A percentile compares a stretch with the other conserved stretches of the same genome.
Conservation (phyloP, 2,329 filamentous ascomycete genomes). For the Colletotrichum sp. region DNA sequence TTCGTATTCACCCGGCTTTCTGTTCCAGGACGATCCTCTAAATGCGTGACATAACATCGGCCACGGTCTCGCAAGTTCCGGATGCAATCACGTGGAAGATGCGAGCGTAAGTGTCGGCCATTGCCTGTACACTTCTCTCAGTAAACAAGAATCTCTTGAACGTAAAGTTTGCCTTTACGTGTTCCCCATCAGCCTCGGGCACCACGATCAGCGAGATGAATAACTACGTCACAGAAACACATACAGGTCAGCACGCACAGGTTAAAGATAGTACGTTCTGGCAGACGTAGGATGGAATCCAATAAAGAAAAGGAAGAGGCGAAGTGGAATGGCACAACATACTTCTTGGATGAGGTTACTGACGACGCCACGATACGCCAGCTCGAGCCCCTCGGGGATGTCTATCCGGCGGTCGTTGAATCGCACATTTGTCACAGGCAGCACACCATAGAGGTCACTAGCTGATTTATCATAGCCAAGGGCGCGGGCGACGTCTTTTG, state of each 20-base stretch:
- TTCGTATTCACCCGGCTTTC: neutral
- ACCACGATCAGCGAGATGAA: neutral
- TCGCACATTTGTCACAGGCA: neutral
- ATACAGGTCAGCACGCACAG: neutral
- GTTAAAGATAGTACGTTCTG: neutral
- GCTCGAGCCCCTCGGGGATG: neutral
- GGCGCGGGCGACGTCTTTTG: neutral
- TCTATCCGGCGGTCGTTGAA: neutral
- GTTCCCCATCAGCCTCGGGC: neutral
- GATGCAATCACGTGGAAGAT: neutral
- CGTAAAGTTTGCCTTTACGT: neutral
- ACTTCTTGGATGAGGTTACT: neutral
- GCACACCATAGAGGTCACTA: neutral
- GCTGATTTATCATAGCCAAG: neutral
- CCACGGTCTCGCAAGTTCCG: neutral
- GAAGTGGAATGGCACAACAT: neutral
- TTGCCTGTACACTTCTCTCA: neutral
- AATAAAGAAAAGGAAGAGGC: neutral
- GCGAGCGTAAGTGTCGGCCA: neutral
- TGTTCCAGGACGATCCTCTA: neutral
- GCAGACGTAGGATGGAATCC: no score
- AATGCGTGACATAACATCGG: neutral
- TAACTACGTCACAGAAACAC: neutral
- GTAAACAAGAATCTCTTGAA: neutral
- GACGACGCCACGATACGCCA: neutral